These are phyloP conservation scores for Ceratocystis papillata DNA, from an alignment of 2,329 filamentous ascomycete genomes.

Conservation along the genomic window DNA sequence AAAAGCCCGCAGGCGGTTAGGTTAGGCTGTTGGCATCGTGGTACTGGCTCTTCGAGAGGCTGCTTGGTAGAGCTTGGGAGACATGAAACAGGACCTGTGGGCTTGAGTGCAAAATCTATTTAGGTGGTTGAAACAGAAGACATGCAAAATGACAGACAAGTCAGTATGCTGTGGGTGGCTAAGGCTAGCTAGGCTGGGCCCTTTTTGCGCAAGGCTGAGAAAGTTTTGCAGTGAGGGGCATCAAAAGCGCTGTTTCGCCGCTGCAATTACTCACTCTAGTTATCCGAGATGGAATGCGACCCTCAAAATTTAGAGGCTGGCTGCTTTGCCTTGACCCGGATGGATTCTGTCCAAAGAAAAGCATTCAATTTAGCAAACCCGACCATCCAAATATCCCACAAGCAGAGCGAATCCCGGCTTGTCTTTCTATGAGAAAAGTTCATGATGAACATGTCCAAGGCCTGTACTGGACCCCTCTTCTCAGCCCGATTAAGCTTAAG, in stretches of 20 bases:
- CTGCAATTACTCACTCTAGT: neutral
- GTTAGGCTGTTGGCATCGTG: slow-evolving; percentile 10
- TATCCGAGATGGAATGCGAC: neutral
- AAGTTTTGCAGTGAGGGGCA: neutral
- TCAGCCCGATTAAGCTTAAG: neutral
- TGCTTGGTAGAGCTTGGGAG: neutral
- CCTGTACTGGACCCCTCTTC: neutral
- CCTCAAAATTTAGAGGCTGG: neutral
- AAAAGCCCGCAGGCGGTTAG: slow-evolving; percentile 28
- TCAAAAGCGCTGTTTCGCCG: no score
- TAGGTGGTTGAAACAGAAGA: neutral
- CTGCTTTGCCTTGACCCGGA: neutral
- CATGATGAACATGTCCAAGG: neutral
- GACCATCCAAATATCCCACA: neutral
- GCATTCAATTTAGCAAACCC: neutral
- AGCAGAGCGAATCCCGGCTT: no score
- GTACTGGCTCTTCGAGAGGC: neutral
- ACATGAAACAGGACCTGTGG: neutral
- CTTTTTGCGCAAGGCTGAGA: neutral
- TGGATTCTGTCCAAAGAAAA: neutral
- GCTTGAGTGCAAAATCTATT: no score
- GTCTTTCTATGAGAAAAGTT: neutral
- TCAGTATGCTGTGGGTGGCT: neutral
- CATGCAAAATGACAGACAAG: neutral
- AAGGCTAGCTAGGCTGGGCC: neutral